Evolutionary conservation across 2,329 filamentous ascomycete species (phyloP), one percentile per base, ranked within the genome.

Genomic region (Ceratocystis cubensis): DNA sequence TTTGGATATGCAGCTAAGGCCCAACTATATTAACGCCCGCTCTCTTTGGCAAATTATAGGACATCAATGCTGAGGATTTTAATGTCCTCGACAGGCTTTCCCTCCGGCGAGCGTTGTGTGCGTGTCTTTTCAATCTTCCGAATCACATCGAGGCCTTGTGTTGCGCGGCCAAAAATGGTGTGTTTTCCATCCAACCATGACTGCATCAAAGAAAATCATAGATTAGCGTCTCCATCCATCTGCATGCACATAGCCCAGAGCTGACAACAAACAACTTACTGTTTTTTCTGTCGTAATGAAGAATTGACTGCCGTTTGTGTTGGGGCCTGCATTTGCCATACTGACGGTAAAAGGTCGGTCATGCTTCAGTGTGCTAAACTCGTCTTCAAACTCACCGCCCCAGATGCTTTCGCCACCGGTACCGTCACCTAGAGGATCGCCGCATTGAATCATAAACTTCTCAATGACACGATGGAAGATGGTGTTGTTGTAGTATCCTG

Each of bases 271-370:
- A 81, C 85, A 41, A 81, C 85, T 78, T 78, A 88, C 86, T 70
- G 94, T 91, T 78, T 96, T 96, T 76, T 96, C 95, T 0, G 93
- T 96, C 0, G 94, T 99, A 71, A 99, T 96, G 73, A 99, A 99
- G 75, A 99, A 99, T 75, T 99, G 94, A 73, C 88, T 94, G 15
- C 89, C 94, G 74, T 99, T 99, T 45, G 92, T 96, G 72, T 93
- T 91, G 0, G 91, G 91, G 0, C 94, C 94, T 0, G 94, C 93
- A 75, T 99, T 99, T 13, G 94, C 94, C 94, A 99, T 99, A 74
- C 89, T 95, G 67, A 97, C 81, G 0, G 92, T 97, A 75, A 96
- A 99, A 1, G 94, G 88, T 77, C 94, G 96, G 78, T 99, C 94
- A 73, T 99, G 94, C 75, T 88, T 90, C 69, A 99, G 77, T 20